Evolutionary conservation across 176 grass and related monocot genomes (phyloP).

Genomic region (Zoysia pacifica): DNA sequence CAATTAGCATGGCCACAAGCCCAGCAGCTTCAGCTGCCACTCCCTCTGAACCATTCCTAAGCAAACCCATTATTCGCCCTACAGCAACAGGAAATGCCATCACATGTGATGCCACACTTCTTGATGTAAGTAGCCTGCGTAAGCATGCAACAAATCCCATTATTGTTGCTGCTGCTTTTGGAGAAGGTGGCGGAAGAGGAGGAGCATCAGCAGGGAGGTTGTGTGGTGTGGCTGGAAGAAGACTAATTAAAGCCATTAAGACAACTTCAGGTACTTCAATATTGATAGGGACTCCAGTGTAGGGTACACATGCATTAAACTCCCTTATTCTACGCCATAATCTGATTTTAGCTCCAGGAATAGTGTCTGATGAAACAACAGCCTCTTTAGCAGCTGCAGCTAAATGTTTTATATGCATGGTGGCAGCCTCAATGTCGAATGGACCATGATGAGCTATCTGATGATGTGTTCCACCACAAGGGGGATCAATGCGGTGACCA

Average conservation of each 20-base stretch:
- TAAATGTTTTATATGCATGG: slow-evolving; percentile 94
- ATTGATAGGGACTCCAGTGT: slow-evolving; percentile 80
- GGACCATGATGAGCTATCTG: slow-evolving; percentile 52
- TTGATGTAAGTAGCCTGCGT: slow-evolving; percentile 82
- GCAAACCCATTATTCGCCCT: slow-evolving; percentile 88
- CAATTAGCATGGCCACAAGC: slow-evolving; percentile 97
- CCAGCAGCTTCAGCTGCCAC: slow-evolving; percentile 92
- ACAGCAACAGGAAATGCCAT: slow-evolving; percentile 96
- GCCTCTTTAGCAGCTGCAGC: slow-evolving; percentile 89
- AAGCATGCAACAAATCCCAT: slow-evolving; percentile 96
- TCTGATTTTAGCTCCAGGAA: slow-evolving; percentile 88
- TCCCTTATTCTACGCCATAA: slow-evolving; percentile 99
- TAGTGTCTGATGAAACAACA: slow-evolving; percentile 76
- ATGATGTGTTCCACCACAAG: slow-evolving; percentile 62
- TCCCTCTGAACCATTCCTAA: slow-evolving; percentile 98
- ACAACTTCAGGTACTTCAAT: slow-evolving; percentile 96
- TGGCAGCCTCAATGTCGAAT: slow-evolving; percentile 71
- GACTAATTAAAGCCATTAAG: slow-evolving; percentile 95
- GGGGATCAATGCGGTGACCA: slow-evolving; percentile 94
- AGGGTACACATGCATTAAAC: slow-evolving; percentile 94
- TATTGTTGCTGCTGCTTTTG: slow-evolving; percentile 95
- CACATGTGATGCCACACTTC: slow-evolving; percentile 87
- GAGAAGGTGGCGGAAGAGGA: slow-evolving; percentile 82
- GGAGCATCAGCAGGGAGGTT: slow-evolving; percentile 76
- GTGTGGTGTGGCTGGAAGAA: slow-evolving; percentile 79